Evolutionary conservation across 257 asterid species (phyloP), one percentile per base, ranked within the genome.

Genomic region (Dorcoceras hygrometricum): DNA sequence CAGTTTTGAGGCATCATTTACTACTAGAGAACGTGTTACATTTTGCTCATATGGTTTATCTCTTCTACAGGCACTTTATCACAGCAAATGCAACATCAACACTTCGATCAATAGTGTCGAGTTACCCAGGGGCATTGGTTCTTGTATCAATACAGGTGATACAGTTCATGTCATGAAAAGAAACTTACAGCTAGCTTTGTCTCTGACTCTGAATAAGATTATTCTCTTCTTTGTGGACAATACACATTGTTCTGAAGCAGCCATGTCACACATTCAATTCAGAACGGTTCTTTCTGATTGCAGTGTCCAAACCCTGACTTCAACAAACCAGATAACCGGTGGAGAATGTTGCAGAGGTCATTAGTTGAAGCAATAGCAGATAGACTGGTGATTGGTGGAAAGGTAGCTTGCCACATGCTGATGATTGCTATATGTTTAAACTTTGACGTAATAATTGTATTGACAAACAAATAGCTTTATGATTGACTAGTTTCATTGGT

Each of bases 291-390:
- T 23, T 72, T 56, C 16, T 71, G 46, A 54, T 75, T 68, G 75
- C 89, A 93, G 99, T 93, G 99, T 74, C 98, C 98, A 10, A 93
- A 93, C 81, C 98, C 98, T 11, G 97, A 93, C 79, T 93, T 93
- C 83, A 88, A 88, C 83, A 86, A 77, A 68, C 85, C 95, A 74
- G 90, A 83, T 63, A 70, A 86, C 61, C 85, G 97, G 23, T 88
- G 97, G 97, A 82, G 95, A 73, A 88, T 90, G 97, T 69, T 90
- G 78, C 99, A 78, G 66, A 83, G 86, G 77, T 81, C 97, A 72
- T 80, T 93, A 78, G 87, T 90, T 60, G 95, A 90, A 88, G 97
- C 99, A 59, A 79, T 90, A 74, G 78, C 78, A 57, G 89, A 87
- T 82, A 67, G 73, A 73, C 86, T 90, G 55, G 74, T 77, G 24